These are phyloP conservation scores for Astrothelium subdiscretum DNA, from an alignment of 495 filamentous ascomycete genomes.

Conservation along the genomic window DNA sequence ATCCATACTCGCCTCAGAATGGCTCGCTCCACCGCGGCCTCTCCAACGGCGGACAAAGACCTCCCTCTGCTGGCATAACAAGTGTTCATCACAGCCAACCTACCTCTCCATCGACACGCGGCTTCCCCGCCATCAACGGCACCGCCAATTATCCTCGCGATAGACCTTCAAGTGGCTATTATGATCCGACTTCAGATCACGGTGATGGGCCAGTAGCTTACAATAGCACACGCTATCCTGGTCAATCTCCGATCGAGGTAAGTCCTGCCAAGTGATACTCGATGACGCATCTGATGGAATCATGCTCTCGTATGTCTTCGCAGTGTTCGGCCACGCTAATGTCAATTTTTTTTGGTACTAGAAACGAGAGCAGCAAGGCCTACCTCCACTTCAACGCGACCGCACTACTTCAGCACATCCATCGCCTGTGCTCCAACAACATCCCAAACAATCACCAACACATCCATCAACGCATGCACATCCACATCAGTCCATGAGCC, in stretches of 20 bases:
- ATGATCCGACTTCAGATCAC: constrained; percentile 37
- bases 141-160: constrained; percentile 19
- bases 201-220: constrained; percentile 20
- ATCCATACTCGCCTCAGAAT: constrained; percentile 19
- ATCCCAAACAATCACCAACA: constrained; percentile 9
- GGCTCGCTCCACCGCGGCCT: constrained; percentile 16
- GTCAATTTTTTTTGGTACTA: neutral
- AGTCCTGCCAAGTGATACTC: neutral
- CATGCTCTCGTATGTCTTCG: neutral
- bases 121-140: constrained; percentile 23
- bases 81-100: constrained; percentile 11
- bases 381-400: neutral
- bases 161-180: constrained; percentile 30
- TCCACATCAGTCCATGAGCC: neutral
- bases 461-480: constrained; percentile 11
- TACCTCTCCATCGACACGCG: constrained; percentile 22
- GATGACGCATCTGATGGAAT: neutral
- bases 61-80: constrained; percentile 1
- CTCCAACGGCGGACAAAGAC: constrained; percentile 13
- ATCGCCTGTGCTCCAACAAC: neutral
- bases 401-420: neutral
- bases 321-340: neutral
- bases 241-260: constrained; percentile 30
- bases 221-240: constrained; percentile 22
- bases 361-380: neutral